A percentile compares a stretch with the other conserved stretches of the same genome.
Evolutionary conservation across 345 rosid species (phyloP).

Genomic region (Pistacia integerrima): DNA sequence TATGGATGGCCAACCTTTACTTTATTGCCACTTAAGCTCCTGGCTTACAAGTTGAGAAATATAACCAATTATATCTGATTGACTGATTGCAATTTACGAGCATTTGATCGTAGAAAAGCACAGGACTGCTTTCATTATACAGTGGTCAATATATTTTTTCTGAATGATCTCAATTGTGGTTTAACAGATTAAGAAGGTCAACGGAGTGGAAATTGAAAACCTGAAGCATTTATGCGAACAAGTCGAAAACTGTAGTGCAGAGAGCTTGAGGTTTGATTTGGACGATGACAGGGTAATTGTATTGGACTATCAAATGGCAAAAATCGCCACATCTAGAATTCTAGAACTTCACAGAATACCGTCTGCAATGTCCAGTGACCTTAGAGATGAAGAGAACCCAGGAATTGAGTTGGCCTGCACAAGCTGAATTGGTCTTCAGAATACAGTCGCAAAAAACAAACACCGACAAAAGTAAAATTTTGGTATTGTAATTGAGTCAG

Average conservation of each 20-base stretch:
- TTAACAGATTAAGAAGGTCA: slow-evolving; percentile 79
- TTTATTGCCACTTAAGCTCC: not conserved
- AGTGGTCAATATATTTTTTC: not conserved
- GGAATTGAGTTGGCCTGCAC: slow-evolving; percentile 18
- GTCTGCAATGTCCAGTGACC: slow-evolving; percentile 60
- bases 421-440: not conserved
- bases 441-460: not conserved
- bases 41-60: not conserved
- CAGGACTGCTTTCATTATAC: too few species aligned
- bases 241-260: slow-evolving; percentile 56
- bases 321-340: slow-evolving; percentile 64
- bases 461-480: not conserved
- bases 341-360: slow-evolving; percentile 80
- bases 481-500: not conserved
- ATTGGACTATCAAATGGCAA: slow-evolving; percentile 56
- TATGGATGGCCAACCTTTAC: not conserved
- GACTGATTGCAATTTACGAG: not conserved
- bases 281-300: slow-evolving; percentile 78
- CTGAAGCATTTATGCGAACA: slow-evolving; percentile 71
- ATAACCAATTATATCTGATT: not conserved
- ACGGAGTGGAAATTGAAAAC: slow-evolving; percentile 67
- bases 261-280: slow-evolving; percentile 71
- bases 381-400: slow-evolving; percentile 30
- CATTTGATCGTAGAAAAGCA: too few species aligned
- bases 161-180: slow-evolving; percentile 18